Conservation (phyloP, 2,329 filamentous ascomycete species). For the Sporothrix phasma region DNA sequence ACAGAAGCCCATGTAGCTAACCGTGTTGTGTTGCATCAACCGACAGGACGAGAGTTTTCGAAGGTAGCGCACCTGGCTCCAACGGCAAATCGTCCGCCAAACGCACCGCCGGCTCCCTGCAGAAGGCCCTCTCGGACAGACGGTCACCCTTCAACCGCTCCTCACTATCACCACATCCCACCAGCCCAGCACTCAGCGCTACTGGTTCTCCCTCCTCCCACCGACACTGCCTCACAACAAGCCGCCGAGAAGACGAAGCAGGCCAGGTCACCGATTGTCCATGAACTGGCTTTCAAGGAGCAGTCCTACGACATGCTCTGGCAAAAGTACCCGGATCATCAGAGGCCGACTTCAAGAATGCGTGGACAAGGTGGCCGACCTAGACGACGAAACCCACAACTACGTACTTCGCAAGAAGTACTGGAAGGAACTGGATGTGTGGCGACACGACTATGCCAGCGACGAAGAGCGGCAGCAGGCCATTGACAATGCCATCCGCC, state of each 20-base stretch:
- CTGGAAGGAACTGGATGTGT: slow-evolving; percentile 57
- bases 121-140: slow-evolving; percentile 18
- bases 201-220: slow-evolving; percentile 43
- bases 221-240: slow-evolving; percentile 41
- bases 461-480: slow-evolving; percentile 47
- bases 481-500: slow-evolving; percentile 50
- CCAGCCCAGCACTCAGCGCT: slow-evolving; percentile 48
- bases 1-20: slow-evolving; percentile 15
- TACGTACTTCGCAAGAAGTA: slow-evolving; percentile 47
- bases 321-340: slow-evolving; percentile 40
- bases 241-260: slow-evolving; percentile 40
- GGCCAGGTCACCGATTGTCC: slow-evolving; percentile 41
- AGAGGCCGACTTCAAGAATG: slow-evolving; percentile 43
- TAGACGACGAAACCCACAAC: slow-evolving; percentile 37
- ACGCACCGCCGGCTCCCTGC: slow-evolving; percentile 16
- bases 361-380: slow-evolving; percentile 51
- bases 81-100: slow-evolving; percentile 18
- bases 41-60: slow-evolving; percentile 31
- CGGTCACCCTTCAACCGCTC: slow-evolving; percentile 17
- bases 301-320: slow-evolving; percentile 40
- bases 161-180: slow-evolving; percentile 31
- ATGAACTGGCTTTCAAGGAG: slow-evolving; percentile 49
- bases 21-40: slow-evolving; percentile 18
- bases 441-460: slow-evolving; percentile 47
- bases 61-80: slow-evolving; percentile 21